Evolutionary conservation across 2,329 filamentous ascomycete genomes (phyloP), one percentile per base, ranked within the genome.

Genomic region (Exserohilum rostratum): DNA sequence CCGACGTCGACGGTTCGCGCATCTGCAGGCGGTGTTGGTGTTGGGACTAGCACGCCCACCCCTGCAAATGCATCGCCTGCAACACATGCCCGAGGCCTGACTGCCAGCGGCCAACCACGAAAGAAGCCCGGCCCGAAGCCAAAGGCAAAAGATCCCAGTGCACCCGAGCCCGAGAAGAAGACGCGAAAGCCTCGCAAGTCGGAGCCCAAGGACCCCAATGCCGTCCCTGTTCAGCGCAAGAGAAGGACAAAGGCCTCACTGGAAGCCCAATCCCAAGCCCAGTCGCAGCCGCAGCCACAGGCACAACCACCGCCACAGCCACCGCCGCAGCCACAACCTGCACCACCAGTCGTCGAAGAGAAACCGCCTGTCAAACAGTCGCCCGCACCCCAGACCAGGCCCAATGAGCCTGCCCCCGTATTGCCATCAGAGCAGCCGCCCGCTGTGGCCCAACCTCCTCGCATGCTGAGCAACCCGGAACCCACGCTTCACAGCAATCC

Each of bases 191-290:
- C 78, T 33, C 74, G 80, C 53, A 81, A 79, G 64, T 71, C 77
- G 15, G 76, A 78, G 50, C 73, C 77, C 44, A 66, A 89, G 82
- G 68, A 84, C 78, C 56, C 81, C 76, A 70, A 64, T 68, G 67
- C 70, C 31, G 68, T 74, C 3, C 71, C 76, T 29, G 67, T 71
- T 40, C 72, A 80, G 55, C 82, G 83, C 63, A 86, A 80, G 74
- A 78, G 79, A 64, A 71, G 78, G 67, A 75, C 72, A 39, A 73
- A 75, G 61, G 77, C 77, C 51, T 75, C 66, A 27, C 54, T 71
- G 20, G 69, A 70, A 46, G 67, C 74, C 57, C 67, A 73, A 58
- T 57, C 60, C 55, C 68, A 65, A 9, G 27, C 37, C 15, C 46
- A 49, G 31, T 13, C 43, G 6, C 43, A 45, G 18, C 29, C 42